Evolutionary conservation across 2,329 filamentous ascomycete genomes (phyloP).

Genomic region (Mycocentrospora acerina): DNA sequence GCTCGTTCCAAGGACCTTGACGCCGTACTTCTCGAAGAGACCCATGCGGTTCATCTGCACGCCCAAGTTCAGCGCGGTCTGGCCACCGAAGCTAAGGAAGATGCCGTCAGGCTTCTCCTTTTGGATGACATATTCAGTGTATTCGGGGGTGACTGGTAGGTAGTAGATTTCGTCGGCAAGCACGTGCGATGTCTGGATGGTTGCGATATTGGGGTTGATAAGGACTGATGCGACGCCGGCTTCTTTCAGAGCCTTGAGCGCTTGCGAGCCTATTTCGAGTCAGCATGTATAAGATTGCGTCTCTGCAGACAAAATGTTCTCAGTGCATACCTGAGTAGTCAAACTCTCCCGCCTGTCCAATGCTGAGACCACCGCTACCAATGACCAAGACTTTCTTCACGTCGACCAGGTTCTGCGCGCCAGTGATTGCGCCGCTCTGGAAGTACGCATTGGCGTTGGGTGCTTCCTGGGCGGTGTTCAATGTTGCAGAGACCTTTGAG

Average conservation of each 20-base stretch:
- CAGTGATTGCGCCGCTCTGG: conserved; percentile 82
- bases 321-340: conserved; percentile 82
- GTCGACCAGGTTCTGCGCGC: conserved; percentile 72
- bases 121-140: conserved; percentile 96
- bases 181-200: conserved; percentile 95
- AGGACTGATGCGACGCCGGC: conserved; percentile 88
- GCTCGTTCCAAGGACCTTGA: conserved; percentile 93
- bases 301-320: background rate
- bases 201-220: conserved; percentile 98
- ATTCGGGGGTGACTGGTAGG: conserved; percentile 95
- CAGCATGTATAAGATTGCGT: conserved; percentile 10
- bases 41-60: conserved; percentile 97
- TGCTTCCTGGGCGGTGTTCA: conserved; percentile 61
- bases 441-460: conserved; percentile 86
- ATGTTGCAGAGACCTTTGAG: conserved; percentile 36
- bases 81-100: conserved; percentile 94
- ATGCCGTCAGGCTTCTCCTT: conserved; percentile 94
- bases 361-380: conserved; percentile 90
- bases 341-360: conserved; percentile 97
- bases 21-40: conserved; percentile 90
- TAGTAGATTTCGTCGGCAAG: conserved; percentile 98
- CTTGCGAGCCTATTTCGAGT: conserved; percentile 73
- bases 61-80: conserved; percentile 94
- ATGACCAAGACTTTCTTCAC: conserved; percentile 98
- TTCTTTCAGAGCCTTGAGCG: conserved; percentile 94